Base-by-base conservation (phyloP, 1,284 basidiomycete species). In the Exobasidium rhododendri region DNA sequence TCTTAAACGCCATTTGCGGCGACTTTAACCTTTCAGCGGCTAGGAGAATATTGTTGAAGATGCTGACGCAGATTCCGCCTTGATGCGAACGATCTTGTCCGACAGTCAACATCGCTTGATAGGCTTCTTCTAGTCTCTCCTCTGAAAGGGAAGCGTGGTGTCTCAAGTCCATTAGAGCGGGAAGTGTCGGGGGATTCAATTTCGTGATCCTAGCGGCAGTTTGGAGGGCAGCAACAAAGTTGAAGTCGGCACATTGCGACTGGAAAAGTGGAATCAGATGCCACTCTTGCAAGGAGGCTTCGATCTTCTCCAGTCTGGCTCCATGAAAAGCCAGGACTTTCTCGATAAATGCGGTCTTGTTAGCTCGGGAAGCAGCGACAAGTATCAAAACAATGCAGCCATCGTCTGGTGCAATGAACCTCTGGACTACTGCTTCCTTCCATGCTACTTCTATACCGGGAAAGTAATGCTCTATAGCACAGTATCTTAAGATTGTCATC, bases 191-290 rank as follows among this genome's bases (percentile, higher is more conserved):
- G 1, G 59, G 61, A 1, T 52, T 58, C 13, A 32, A 29, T 3
- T 55, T 22, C 51, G 65, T 59, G 4, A 29, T 58, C 6, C 40
- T 30, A n/a, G 13, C 35, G 17, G 71, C 43, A 6, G 64, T 59
- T 22, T 50, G 53, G 29, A 76, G 49, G 0, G 70, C 74, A 0
- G 57, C 72, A 1, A 43, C 54, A 28, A 70, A 70, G 43, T 68
- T 59, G 0, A 24, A 40, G 0, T 64, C 50, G 22, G 43, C 62
- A 51, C 71, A 74, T 14, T 70, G 65, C 0, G 71, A 68, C 50
- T 75, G 71, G 10, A 74, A 67, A 1, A 72, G 64, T 5, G 74
- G 69, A 13, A 66, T 56, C 29, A 77, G 35, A 26, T 74, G 71
- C 66, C 70, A 70, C 51, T 71, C 67, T 32, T 72, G 68, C 14